phyloP scores from a whole-genome alignment of 179 eudicot species.

The Carnegiea gigantea region DNA sequence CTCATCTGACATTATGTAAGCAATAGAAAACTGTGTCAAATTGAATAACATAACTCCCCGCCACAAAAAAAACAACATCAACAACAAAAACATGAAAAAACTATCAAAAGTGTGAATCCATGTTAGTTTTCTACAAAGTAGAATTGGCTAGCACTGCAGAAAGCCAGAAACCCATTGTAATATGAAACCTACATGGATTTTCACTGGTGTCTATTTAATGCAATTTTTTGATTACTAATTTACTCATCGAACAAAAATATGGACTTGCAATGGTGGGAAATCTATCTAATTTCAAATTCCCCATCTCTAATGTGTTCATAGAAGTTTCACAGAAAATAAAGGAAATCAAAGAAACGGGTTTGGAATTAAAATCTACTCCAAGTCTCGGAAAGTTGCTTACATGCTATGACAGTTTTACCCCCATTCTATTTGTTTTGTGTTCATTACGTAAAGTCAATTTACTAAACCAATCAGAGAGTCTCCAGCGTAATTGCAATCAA shows the following conservation, averaged over 20 bases:
- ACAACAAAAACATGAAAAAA: too few species aligned
- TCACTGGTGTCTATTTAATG: too few species aligned
- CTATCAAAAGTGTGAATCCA: neutral
- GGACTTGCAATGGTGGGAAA: too few species aligned
- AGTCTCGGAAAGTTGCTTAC: neutral
- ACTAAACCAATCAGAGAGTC: neutral
- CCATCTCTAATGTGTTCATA: too few species aligned
- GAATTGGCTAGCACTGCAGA: neutral
- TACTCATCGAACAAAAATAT: too few species aligned
- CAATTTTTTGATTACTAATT: too few species aligned
- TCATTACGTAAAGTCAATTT: neutral
- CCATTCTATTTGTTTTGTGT: neutral
- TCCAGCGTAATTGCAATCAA: neutral
- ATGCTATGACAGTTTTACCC: too few species aligned
- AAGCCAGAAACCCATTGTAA: neutral
- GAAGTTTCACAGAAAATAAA: too few species aligned
- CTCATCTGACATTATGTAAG: neutral
- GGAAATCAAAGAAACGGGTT: neutral
- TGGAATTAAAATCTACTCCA: neutral
- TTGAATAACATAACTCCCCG: too few species aligned
- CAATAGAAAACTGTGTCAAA: neutral
- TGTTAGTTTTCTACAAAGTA: neutral
- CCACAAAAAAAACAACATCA: too few species aligned
- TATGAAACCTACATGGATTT: neutral
- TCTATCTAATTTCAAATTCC: too few species aligned